Evolutionary conservation across 257 asterid genomes (phyloP).

Genomic region (Solanum chaucha): DNA sequence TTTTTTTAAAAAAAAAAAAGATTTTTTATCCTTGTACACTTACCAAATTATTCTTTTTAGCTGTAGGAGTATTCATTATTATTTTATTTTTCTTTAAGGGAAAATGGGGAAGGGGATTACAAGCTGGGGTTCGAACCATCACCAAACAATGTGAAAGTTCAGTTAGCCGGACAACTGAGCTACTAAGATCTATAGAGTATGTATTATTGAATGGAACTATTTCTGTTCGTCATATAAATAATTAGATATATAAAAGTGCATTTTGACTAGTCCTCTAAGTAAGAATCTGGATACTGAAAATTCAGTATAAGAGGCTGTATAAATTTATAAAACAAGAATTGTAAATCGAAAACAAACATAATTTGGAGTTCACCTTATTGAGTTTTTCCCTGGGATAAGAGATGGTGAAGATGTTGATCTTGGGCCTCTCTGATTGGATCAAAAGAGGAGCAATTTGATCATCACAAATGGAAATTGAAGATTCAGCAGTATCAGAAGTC

Average conservation of each 20-base stretch:
- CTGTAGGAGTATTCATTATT: not conserved
- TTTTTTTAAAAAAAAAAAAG: too few relatives aligned
- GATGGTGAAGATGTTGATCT: conserved; percentile 29
- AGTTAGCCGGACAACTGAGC: not conserved
- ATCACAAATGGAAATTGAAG: conserved; percentile 5
- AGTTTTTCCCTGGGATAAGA: conserved; percentile 16
- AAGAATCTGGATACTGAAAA: not conserved
- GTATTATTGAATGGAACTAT: not conserved
- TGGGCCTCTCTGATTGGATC: conserved; percentile 18
- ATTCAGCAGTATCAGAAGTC: not conserved
- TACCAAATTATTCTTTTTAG: not conserved
- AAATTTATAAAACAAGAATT: too few relatives aligned
- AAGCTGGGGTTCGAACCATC: not conserved
- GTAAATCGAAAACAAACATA: not conserved
- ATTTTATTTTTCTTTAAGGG: not conserved
- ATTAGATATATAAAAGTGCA: not conserved
- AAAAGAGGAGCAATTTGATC: conserved; percentile 25
- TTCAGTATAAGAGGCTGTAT: too few relatives aligned
- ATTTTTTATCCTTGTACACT: not conserved
- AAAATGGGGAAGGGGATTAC: not conserved
- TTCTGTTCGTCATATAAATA: too few relatives aligned
- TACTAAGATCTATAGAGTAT: not conserved
- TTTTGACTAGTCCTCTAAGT: not conserved
- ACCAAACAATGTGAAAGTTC: not conserved
- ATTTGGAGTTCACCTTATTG: conserved; percentile 3